Percentiles rank a stretch among this genome's conserved stretches.
These are phyloP conservation scores for Ceratocystis albifundus DNA, from an alignment of 2,329 filamentous ascomycete species.

Conservation along the genomic window DNA sequence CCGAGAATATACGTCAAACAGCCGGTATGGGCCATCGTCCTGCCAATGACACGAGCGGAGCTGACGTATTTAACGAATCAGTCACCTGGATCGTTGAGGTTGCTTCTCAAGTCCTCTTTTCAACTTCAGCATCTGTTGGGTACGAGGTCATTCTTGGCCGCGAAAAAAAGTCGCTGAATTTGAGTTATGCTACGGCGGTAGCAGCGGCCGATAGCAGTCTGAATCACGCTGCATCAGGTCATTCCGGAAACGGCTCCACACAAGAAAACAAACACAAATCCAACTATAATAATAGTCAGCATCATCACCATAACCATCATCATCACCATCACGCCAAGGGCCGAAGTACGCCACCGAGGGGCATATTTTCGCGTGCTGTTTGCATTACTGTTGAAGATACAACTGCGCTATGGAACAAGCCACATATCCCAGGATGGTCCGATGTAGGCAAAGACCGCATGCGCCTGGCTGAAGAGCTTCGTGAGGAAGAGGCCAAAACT, in stretches of 20 bases:
- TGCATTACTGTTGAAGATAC: conserved; percentile 77
- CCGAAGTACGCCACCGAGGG: conserved; percentile 36
- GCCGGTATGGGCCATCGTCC: conserved; percentile 38
- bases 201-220: conserved; percentile 31
- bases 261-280: conserved; percentile 42
- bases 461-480: conserved; percentile 23
- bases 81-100: conserved; percentile 87
- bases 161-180: conserved; percentile 68
- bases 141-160: conserved; percentile 80
- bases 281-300: conserved; percentile 44
- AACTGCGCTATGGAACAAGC: conserved; percentile 83
- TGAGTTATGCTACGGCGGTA: conserved; percentile 40
- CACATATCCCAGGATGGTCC: conserved; percentile 59
- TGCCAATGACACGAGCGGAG: conserved; percentile 29
- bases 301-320: conserved; percentile 44
- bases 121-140: conserved; percentile 70
- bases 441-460: conserved; percentile 31
- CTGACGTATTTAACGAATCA: conserved; percentile 43
- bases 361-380: conserved; percentile 75
- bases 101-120: conserved; percentile 87
- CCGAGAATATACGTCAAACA: conserved; percentile 60
- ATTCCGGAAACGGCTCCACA: conserved; percentile 7
- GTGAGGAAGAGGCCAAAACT: conserved; percentile 14
- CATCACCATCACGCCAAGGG: conserved; percentile 34
- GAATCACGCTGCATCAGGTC: conserved; percentile 2